Evolutionary conservation across 176 grass and related monocot genomes (phyloP).

Genomic region (Triticum turgidum): DNA sequence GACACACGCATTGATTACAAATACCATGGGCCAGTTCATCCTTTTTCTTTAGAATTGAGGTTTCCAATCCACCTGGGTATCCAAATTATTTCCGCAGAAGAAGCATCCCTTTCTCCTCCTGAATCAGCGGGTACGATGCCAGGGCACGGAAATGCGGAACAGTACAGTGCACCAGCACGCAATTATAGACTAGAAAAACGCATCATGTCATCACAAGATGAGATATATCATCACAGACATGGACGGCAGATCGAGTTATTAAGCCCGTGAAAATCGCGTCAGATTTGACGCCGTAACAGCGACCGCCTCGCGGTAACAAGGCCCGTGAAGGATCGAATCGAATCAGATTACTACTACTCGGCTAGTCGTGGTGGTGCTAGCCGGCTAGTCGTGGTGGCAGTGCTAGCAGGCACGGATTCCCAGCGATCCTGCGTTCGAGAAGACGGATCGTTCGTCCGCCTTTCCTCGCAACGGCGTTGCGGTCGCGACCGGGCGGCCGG

Average conservation of each 20-base stretch:
- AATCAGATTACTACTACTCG: neutral
- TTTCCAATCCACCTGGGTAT: conserved; percentile 13
- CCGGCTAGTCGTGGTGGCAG: neutral
- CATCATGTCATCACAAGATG: neutral
- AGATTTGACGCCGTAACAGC: conserved; percentile 5
- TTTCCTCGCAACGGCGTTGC: neutral
- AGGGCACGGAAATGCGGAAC: neutral
- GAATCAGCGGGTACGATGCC: conserved; percentile 3
- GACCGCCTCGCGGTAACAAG: neutral
- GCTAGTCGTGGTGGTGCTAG: neutral
- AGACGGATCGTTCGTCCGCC: neutral
- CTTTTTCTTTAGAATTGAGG: neutral
- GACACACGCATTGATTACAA: conserved; percentile 22
- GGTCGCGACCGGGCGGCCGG: neutral
- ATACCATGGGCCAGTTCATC: neutral
- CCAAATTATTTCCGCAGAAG: conserved; percentile 8
- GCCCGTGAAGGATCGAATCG: conserved; percentile 5
- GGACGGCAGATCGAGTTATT: neutral
- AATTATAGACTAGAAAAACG: neutral
- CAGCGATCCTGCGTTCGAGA: neutral
- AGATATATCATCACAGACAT: neutral
- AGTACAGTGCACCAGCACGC: neutral
- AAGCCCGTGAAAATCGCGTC: neutral
- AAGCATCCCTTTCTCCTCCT: conserved; percentile 4
- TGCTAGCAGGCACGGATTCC: neutral